These are phyloP conservation scores for Leucaena leucocephala DNA, from an alignment of 306 rosid species.

Conservation along the genomic window DNA sequence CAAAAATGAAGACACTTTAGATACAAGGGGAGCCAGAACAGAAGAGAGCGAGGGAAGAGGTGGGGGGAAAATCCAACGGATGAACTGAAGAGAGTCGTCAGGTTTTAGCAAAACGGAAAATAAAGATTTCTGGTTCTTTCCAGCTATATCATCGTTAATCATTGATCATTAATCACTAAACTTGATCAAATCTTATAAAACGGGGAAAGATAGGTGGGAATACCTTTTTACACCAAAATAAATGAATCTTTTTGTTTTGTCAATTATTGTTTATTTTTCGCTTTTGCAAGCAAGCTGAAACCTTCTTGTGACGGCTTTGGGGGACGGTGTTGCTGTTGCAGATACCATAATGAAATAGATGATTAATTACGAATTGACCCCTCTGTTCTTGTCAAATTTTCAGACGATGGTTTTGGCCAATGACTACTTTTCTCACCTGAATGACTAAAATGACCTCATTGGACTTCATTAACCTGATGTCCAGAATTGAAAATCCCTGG, in stretches of 20 bases:
- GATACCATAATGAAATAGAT: constrained; percentile 45
- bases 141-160: constrained; percentile 14
- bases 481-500: not conserved
- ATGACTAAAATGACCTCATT: constrained; percentile 8
- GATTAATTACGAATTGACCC: constrained; percentile 41
- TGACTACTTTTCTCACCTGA: not conserved
- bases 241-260: constrained; percentile 36
- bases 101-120: constrained; percentile 43
- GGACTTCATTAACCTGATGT: not conserved
- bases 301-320: constrained; percentile 29
- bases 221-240: constrained; percentile 37
- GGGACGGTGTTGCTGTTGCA: constrained; percentile 43
- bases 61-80: constrained; percentile 35
- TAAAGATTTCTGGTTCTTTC: constrained; percentile 11
- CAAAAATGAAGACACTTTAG: constrained; percentile 34
- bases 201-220: constrained; percentile 37
- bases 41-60: not conserved
- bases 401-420: not conserved
- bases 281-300: constrained; percentile 15
- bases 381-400: constrained; percentile 36
- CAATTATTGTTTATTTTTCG: not conserved
- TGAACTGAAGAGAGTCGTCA: constrained; percentile 45
- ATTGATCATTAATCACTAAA: not conserved
- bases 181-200: constrained; percentile 35
- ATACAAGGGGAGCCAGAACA: constrained; percentile 19